Percentiles rank a stretch among this genome's conserved stretches.
Conservation (phyloP, 129 eudicot genomes). For the Lonicera japonica region DNA sequence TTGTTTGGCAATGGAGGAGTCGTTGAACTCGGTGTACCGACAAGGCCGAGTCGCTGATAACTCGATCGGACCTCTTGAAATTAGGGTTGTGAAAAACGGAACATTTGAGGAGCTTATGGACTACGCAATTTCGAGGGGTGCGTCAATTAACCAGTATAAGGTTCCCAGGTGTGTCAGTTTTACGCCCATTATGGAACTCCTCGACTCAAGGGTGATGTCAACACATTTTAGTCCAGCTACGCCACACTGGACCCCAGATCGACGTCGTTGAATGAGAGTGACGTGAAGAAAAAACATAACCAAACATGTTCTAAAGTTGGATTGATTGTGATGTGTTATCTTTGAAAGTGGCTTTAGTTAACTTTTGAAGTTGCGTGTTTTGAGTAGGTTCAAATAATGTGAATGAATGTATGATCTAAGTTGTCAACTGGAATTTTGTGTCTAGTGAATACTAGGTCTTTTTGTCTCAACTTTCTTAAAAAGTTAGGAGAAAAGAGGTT, state of each 20-base stretch:
- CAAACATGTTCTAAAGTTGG: no score
- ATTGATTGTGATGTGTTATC: not conserved
- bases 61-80: slow-evolving; percentile 78
- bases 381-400: not conserved
- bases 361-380: not conserved
- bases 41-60: slow-evolving; percentile 73
- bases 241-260: slow-evolving; percentile 65
- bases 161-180: slow-evolving; percentile 74
- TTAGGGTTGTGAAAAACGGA: slow-evolving; percentile 59
- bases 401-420: not conserved
- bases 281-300: slow-evolving; percentile 13
- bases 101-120: slow-evolving; percentile 91
- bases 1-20: slow-evolving; percentile 71
- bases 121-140: slow-evolving; percentile 79
- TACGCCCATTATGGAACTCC: slow-evolving; percentile 63
- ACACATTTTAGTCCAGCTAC: slow-evolving; percentile 55
- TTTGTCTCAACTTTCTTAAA: not conserved
- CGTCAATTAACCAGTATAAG: slow-evolving; percentile 78
- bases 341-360: not conserved
- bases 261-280: slow-evolving; percentile 33
- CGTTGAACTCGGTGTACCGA: slow-evolving; percentile 74
- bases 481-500: not conserved
- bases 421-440: not conserved
- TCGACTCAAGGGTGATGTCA: slow-evolving; percentile 59
- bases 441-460: no score